Percentiles rank a stretch among this genome's conserved stretches.
These are phyloP conservation scores for Sporormia fimetaria DNA, from an alignment of 495 filamentous ascomycete genomes.

Conservation along the genomic window DNA sequence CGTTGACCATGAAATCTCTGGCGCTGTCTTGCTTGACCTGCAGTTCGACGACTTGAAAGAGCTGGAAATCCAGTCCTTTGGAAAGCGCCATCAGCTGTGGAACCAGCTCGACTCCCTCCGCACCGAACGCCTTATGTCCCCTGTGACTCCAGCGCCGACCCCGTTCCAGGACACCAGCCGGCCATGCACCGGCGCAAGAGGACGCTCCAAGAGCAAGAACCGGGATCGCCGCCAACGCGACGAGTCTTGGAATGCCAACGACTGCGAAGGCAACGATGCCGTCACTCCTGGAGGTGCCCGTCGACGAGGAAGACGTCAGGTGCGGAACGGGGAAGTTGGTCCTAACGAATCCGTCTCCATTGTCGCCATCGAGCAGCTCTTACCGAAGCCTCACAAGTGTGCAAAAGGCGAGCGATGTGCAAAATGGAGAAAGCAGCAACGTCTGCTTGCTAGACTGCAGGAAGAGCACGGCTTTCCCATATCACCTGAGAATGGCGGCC, in stretches of 20 bases:
- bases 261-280: conserved; percentile 29
- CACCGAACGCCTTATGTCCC: conserved; percentile 37
- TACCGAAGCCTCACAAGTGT: conserved; percentile 76
- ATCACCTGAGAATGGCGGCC: conserved; percentile 41
- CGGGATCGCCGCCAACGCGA: conserved; percentile 17
- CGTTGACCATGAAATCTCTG: conserved; percentile 79
- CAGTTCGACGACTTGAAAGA: conserved; percentile 90
- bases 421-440: conserved; percentile 65
- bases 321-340: conserved; percentile 40
- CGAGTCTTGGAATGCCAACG: conserved; percentile 17
- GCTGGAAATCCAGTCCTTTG: conserved; percentile 85
- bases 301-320: conserved; percentile 38
- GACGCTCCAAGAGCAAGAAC: conserved; percentile 25
- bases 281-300: conserved; percentile 34
- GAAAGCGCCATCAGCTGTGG: conserved; percentile 78
- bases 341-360: conserved; percentile 80
- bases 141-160: conserved; percentile 37
- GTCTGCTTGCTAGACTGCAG: conserved; percentile 53
- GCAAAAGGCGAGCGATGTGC: conserved; percentile 81
- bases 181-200: conserved; percentile 27
- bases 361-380: conserved; percentile 77
- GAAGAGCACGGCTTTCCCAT: conserved; percentile 53
- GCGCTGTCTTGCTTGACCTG: conserved; percentile 69
- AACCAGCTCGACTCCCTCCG: conserved; percentile 64
- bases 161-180: conserved; percentile 34